Conservation (phyloP, 1,284 basidiomycete species). For the Marasmius oreades region DNA sequence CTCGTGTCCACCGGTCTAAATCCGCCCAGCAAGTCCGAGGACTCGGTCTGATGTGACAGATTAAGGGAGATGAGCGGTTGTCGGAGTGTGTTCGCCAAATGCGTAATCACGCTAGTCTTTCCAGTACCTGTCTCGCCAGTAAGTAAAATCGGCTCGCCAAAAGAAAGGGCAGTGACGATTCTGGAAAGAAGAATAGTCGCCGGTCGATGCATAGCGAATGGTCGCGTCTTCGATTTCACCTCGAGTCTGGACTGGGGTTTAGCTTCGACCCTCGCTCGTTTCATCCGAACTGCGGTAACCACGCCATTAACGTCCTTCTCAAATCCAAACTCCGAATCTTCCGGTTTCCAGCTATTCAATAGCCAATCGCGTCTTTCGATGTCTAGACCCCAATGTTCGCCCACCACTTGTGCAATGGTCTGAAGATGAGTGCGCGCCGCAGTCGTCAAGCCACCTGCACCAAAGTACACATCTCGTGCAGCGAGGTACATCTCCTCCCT, state of each 20-base stretch:
- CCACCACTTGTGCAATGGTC: conserved; percentile 50
- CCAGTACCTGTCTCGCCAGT: conserved; percentile 99
- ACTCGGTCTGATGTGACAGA: conserved; percentile 95
- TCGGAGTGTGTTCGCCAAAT: conserved; percentile 80
- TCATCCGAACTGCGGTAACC: conserved; percentile 50
- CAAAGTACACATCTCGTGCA: conserved; percentile 91
- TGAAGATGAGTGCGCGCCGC: conserved; percentile 50
- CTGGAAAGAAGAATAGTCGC: conserved; percentile 81
- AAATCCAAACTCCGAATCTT: conserved; percentile 53
- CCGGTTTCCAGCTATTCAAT: conserved; percentile 49
- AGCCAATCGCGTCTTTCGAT: conserved; percentile 56
- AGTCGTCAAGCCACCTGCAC: conserved; percentile 55
- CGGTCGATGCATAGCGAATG: conserved; percentile 90
- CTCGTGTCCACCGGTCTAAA: conserved; percentile 93
- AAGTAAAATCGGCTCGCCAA: conserved; percentile 84
- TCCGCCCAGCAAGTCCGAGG: conserved; percentile 91
- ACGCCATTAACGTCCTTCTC: conserved; percentile 66
- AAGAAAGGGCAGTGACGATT: conserved; percentile 72
- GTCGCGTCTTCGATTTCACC: conserved; percentile 38
- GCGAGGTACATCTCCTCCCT: conserved; percentile 92
- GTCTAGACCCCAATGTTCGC: conserved; percentile 64
- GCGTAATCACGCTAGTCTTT: conserved; percentile 92
- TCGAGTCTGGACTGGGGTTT: conserved; percentile 31
- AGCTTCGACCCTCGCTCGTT: conserved; percentile 53
- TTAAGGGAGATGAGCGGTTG: conserved; percentile 87